Conservation (phyloP, 108 stramenopile species). For the Chaetoceros tenuissimus region DNA sequence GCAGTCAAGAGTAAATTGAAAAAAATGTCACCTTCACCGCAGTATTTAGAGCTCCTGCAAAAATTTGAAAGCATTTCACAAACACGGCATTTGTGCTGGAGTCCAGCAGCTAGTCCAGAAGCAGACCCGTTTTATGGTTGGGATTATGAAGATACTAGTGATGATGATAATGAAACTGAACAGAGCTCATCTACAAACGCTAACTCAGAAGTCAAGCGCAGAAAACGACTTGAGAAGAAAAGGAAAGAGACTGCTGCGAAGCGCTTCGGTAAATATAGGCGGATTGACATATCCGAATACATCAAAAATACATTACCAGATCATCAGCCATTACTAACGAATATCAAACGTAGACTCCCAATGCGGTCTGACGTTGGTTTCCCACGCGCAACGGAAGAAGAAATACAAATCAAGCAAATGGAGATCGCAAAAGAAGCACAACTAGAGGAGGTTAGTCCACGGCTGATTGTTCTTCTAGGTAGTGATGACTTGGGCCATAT, state of each 20-base stretch:
- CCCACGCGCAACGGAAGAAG: slow-evolving; percentile 48
- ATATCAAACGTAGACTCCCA: slow-evolving; percentile 56
- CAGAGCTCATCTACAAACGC: background rate
- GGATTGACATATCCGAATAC: slow-evolving; percentile 34
- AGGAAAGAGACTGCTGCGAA: background rate
- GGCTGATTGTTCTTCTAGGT: slow-evolving; percentile 54
- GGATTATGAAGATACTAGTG: slow-evolving; percentile 13
- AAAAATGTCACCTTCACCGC: slow-evolving; percentile 24
- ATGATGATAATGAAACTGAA: slow-evolving; percentile 6
- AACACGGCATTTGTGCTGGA: slow-evolving; percentile 52
- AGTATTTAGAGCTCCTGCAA: slow-evolving; percentile 39
- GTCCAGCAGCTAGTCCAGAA: slow-evolving; percentile 33
- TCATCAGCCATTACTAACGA: slow-evolving; percentile 49
- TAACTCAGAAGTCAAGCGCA: background rate
- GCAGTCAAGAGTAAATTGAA: background rate
- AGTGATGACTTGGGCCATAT: slow-evolving; percentile 35
- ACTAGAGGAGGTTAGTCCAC: slow-evolving; percentile 77
- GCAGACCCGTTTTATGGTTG: slow-evolving; percentile 38
- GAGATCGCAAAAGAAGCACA: slow-evolving; percentile 68
- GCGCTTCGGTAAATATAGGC: slow-evolving; percentile 47
- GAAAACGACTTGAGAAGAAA: background rate
- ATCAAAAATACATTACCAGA: slow-evolving; percentile 37
- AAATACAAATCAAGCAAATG: slow-evolving; percentile 49
- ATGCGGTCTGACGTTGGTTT: slow-evolving; percentile 78
- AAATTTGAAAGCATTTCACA: slow-evolving; percentile 16